These are phyloP conservation scores for Peribolospora kevripleyi DNA, from an alignment of 768 basidiomycete species.

Conservation along the genomic window DNA sequence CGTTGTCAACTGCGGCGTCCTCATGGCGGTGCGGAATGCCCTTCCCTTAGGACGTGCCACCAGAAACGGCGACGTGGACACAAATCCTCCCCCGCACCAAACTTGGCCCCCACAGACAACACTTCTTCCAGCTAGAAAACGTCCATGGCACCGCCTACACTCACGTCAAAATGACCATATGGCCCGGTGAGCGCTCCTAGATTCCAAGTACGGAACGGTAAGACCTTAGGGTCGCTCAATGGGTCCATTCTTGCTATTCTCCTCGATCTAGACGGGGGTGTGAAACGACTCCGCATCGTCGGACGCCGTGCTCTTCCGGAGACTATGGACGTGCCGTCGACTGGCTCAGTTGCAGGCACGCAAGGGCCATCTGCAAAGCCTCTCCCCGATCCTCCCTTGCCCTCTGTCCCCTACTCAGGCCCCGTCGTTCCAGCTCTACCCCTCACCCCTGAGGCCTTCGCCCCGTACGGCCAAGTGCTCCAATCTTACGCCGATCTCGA, in stretches of 20 bases:
- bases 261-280: conserved; percentile 43
- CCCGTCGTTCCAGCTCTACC: conserved; percentile 24
- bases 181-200: conserved; percentile 29
- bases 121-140: conserved; percentile 62
- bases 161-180: conserved; percentile 67
- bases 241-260: not conserved
- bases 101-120: conserved; percentile 68
- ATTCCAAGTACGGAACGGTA: not conserved
- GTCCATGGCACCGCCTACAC: conserved; percentile 35
- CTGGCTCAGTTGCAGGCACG: not conserved
- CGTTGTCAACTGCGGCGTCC: not conserved
- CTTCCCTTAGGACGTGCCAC: conserved; percentile 14
- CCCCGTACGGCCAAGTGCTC: conserved; percentile 68
- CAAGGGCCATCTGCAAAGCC: not conserved
- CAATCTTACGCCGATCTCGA: conserved; percentile 54
- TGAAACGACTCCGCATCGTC: conserved; percentile 70
- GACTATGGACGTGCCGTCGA: not conserved
- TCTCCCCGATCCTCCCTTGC: conserved; percentile 1
- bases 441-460: conserved; percentile 64
- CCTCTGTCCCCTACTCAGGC: conserved; percentile 1
- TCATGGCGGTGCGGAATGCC: not conserved
- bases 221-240: not conserved
- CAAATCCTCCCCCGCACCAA: conserved; percentile 48
- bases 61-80: conserved; percentile 37
- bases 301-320: conserved; percentile 29